Conservation (phyloP, 345 rosid species). For the Angophora floribunda region DNA sequence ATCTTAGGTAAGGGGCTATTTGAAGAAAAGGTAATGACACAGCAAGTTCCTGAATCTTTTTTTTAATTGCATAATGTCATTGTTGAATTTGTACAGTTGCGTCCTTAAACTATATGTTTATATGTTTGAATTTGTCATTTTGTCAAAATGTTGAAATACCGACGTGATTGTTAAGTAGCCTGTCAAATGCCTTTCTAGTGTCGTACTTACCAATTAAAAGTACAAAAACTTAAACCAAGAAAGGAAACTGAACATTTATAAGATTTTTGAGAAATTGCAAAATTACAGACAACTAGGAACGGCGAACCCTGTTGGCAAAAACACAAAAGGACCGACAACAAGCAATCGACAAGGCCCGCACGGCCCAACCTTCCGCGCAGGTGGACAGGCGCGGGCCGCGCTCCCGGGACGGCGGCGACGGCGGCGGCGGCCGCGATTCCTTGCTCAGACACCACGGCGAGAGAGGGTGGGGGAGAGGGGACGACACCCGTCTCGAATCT, state of each 20-base stretch:
- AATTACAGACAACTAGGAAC: not conserved
- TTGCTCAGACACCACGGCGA: not conserved
- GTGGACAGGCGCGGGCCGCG: not conserved
- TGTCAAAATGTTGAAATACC: not conserved
- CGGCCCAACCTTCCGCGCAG: not conserved
- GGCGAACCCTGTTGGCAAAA: not conserved
- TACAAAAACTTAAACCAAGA: not conserved
- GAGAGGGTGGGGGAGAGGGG: not conserved
- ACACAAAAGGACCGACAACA: not conserved
- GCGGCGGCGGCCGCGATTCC: not conserved
- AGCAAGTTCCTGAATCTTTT: not conserved
- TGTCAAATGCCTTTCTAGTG: not conserved
- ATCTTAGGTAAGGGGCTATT: not conserved
- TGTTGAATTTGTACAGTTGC: no score
- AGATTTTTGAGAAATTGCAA: not conserved
- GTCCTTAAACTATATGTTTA: not conserved
- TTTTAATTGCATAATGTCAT: no score
- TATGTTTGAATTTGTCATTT: not conserved
- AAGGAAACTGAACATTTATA: no score
- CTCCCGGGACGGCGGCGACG: not conserved
- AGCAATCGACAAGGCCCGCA: not conserved
- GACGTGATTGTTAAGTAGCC: not conserved
- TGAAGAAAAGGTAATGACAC: not conserved
- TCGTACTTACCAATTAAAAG: not conserved
- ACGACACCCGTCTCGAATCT: not conserved